These are phyloP conservation scores for Colletotrichum spaethianum DNA, from an alignment of 2,329 filamentous ascomycete genomes.

Conservation along the genomic window DNA sequence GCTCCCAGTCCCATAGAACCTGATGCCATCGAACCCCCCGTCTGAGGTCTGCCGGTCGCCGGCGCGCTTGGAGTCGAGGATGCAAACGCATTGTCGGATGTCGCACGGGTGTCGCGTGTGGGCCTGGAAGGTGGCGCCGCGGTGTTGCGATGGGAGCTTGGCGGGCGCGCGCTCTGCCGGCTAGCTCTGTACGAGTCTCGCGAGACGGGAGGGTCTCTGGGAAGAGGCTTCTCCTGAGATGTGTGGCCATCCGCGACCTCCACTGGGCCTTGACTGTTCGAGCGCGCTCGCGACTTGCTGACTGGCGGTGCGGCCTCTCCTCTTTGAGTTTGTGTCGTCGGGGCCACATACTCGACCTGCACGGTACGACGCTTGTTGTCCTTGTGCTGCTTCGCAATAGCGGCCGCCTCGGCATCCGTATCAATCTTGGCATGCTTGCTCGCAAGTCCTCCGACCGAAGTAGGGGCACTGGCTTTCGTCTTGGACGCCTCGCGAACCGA, in stretches of 20 bases:
- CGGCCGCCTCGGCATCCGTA: conserved; percentile 68
- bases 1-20: conserved; percentile 73
- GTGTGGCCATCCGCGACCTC: conserved; percentile 52
- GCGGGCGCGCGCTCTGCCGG: conserved; percentile 58
- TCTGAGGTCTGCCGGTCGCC: conserved; percentile 76
- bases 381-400: conserved; percentile 75
- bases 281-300: conserved; percentile 58
- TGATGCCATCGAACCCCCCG: conserved; percentile 84
- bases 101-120: conserved; percentile 65
- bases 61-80: conserved; percentile 62
- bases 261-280: conserved; percentile 68
- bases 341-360: conserved; percentile 97
- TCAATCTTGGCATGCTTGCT: conserved; percentile 84
- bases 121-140: conserved; percentile 57
- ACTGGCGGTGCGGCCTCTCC: conserved; percentile 59
- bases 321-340: conserved; percentile 86
- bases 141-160: conserved; percentile 62
- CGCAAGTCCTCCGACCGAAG: conserved; percentile 73
- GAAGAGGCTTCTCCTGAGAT: conserved; percentile 71
- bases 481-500: conserved; percentile 92
- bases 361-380: conserved; percentile 95
- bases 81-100: conserved; percentile 69
- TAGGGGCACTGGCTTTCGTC: conserved; percentile 66
- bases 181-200: conserved; percentile 60
- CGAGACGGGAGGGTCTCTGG: conserved; percentile 67